Evolutionary conservation across 2,329 filamentous ascomycete species (phyloP).

Genomic region (Colletotrichum tanaceti): DNA sequence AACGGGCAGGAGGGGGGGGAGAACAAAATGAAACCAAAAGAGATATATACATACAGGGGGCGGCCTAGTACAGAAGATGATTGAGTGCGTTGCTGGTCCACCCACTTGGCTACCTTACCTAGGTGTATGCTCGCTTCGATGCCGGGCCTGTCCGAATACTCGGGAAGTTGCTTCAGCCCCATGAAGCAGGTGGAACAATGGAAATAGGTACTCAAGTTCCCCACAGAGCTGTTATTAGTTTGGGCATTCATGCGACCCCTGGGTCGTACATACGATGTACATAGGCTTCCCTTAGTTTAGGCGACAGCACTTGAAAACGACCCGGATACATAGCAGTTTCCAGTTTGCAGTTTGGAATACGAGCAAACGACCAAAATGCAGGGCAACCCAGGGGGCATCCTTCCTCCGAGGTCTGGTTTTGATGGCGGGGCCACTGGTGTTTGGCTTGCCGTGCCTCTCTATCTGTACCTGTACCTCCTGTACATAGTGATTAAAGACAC

Average conservation of each 20-base stretch:
- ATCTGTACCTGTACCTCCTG: too few relatives aligned
- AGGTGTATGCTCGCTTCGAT: not conserved
- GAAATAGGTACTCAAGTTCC: not conserved
- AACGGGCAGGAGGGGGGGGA: too few relatives aligned
- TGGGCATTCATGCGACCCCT: not conserved
- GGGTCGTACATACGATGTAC: not conserved
- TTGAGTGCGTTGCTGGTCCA: not conserved
- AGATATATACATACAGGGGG: not conserved
- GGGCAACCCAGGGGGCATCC: not conserved
- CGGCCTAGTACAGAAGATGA: not conserved
- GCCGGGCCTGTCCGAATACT: not conserved
- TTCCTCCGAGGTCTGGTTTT: not conserved
- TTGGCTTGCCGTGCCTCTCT: not conserved
- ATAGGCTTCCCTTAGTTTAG: too few relatives aligned
- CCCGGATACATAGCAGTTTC: too few relatives aligned
- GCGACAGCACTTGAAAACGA: not conserved
- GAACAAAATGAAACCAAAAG: too few relatives aligned
- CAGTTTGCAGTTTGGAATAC: slow-evolving; percentile 7
- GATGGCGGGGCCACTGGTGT: not conserved
- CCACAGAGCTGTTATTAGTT: not conserved
- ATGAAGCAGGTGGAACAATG: not conserved
- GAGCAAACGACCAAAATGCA: not conserved
- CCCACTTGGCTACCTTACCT: too few relatives aligned
- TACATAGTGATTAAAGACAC: too few relatives aligned
- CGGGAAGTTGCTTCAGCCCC: not conserved